phyloP scores from a whole-genome alignment of 208 protist genomes.

The Herpetomonas tarakana region DNA sequence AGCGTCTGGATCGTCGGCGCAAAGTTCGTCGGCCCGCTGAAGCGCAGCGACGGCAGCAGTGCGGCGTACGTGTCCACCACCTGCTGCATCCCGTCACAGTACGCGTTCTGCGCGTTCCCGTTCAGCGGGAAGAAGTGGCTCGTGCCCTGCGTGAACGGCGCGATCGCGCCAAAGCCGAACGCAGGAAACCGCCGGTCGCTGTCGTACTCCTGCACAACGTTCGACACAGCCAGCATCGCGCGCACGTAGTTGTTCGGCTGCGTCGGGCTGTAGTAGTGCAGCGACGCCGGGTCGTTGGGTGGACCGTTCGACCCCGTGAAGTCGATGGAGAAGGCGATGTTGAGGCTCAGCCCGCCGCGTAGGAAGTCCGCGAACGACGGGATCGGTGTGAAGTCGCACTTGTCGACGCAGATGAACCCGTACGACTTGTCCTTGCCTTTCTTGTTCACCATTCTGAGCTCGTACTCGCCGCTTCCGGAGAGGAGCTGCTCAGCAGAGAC shows the following conservation, averaged over 20 bases:
- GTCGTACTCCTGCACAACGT: conserved; percentile 20
- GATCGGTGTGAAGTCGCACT: neutral
- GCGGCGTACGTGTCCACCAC: conserved; percentile 26
- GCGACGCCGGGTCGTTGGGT: conserved; percentile 23
- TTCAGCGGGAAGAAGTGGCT: conserved; percentile 30
- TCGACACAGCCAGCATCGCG: conserved; percentile 11
- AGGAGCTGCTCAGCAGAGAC: conserved; percentile 17
- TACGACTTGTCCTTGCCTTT: conserved; percentile 11
- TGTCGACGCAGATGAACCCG: conserved; percentile 6
- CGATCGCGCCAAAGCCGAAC: conserved; percentile 23
- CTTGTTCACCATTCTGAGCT: conserved; percentile 1
- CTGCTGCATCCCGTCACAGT: conserved; percentile 26
- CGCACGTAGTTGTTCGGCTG: conserved; percentile 22
- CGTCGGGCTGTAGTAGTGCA: conserved; percentile 27
- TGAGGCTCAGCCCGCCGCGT: conserved; percentile 35
- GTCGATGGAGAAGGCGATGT: conserved; percentile 40
- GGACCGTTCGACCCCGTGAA: conserved; percentile 51
- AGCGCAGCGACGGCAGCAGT: conserved; percentile 8
- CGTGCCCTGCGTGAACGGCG: conserved; percentile 9
- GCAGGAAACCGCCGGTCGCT: conserved; percentile 7
- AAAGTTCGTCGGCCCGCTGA: conserved; percentile 54
- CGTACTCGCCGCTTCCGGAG: conserved; percentile 6
- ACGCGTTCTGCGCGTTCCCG: conserved; percentile 7
- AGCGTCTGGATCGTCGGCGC: conserved; percentile 14
- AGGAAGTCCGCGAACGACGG: conserved; percentile 46